Evolutionary conservation across 352 stramenopile genomes (phyloP).

Genomic region (Phytophthora ohioensis): DNA sequence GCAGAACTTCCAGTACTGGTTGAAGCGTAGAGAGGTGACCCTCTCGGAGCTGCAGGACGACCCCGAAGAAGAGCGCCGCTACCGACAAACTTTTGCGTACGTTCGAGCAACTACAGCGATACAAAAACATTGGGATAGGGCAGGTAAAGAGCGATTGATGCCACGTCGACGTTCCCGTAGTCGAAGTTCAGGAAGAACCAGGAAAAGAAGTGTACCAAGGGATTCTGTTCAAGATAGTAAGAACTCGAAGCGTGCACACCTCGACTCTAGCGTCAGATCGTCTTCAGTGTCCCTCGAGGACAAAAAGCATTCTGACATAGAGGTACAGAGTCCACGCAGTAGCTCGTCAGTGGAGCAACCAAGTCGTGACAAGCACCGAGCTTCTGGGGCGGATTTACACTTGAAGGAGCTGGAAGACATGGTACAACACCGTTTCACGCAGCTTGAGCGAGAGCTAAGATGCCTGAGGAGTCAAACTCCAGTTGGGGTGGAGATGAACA

Average conservation of each 20-base stretch:
- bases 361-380: not conserved
- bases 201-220: not conserved
- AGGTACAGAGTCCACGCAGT: too few relatives aligned
- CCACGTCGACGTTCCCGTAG: not conserved
- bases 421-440: not conserved
- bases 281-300: too few relatives aligned
- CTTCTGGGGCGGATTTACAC: not conserved
- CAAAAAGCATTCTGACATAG: too few relatives aligned
- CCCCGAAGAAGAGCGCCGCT: constrained; percentile 8
- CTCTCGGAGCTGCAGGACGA: constrained; percentile 1
- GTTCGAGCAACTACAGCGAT: constrained; percentile 7
- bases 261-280: too few relatives aligned
- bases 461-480: not conserved
- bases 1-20: constrained; percentile 2
- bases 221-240: not conserved
- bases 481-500: not conserved
- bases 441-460: not conserved
- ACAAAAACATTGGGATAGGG: not conserved
- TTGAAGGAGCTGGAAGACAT: not conserved
- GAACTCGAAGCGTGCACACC: too few relatives aligned
- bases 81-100: constrained; percentile 12
- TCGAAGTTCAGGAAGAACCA: not conserved
- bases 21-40: not conserved
- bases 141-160: not conserved
- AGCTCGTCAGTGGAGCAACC: not conserved